Base-by-base conservation (phyloP, 768 basidiomycete genomes). In the Podaxis sp. region DNA sequence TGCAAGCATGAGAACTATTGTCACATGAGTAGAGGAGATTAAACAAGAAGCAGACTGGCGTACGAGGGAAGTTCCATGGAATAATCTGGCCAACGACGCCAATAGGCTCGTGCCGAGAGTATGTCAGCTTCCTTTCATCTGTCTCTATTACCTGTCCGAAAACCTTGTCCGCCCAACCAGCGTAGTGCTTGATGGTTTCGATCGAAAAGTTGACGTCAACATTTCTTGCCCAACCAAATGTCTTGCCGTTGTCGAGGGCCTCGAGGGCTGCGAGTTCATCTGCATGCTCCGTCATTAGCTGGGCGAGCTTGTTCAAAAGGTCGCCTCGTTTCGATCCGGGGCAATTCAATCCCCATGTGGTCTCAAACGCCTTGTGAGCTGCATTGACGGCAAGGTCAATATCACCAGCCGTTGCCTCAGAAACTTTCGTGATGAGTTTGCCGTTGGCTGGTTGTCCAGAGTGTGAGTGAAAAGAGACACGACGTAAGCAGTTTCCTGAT, bases 81-180 rank as follows among this genome's bases (percentile, higher is more conserved):
- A 68, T 70, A 30, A 69, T 68, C 53, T 70, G 69, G 9, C 69
- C 71, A 30, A 72, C 71, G 46, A 72, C 68, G 46, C 71, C 71
- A 42, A 70, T 65, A 26, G 71, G 71, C 40, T 72, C 71, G 51
- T 68, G 71, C 11, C 71, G 64, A 7, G 70, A 74, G 61, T 75
- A 75, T 8, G 69, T 66, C 52, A 74, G 53, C 60, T 72, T 74
- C 19, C 52, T 61, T 24, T 75, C 71, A 54, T 66, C 69, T 4
- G 73, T 74, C 72, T 93, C 90, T 69, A 92, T 84, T 8, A 84
- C 85, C 71, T 90, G 84, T 9, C 89, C 91, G 2, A 80, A 77
- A 59, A 87, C 74, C 77, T 95, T 95, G 79, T 94, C 94, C 30
- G 92, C 90, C 87, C 90, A 90, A 30, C 93, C 94, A 52, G 86